phyloP scores from a whole-genome alignment of 2,329 filamentous ascomycete species.

The Aspergillus sojae region DNA sequence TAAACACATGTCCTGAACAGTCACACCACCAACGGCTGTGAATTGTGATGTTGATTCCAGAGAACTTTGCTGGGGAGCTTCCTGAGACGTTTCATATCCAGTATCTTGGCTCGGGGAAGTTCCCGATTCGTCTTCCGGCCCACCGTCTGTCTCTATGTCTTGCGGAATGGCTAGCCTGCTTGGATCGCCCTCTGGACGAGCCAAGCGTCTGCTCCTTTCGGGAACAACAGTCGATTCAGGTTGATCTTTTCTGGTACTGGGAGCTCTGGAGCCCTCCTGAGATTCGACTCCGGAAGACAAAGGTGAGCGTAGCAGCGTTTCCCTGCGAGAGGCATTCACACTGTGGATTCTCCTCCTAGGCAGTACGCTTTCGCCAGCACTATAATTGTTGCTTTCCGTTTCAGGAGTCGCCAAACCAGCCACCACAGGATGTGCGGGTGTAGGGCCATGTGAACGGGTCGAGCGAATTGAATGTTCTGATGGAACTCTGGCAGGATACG shows the following conservation, averaged over 20 bases:
- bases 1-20: constrained; percentile 84
- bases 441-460: constrained; percentile 32
- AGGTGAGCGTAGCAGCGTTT: constrained; percentile 34
- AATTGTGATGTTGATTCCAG: constrained; percentile 37
- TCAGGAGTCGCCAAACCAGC: constrained; percentile 46
- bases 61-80: constrained; percentile 22
- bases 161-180: constrained; percentile 17
- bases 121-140: constrained; percentile 9
- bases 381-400: constrained; percentile 38
- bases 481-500: constrained; percentile 39
- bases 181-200: constrained; percentile 16
- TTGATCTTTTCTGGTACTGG: constrained; percentile 22
- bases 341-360: constrained; percentile 37
- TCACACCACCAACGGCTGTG: constrained; percentile 66
- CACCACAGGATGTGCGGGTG: constrained; percentile 30
- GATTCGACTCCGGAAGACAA: constrained; percentile 35
- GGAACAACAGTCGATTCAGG: constrained; percentile 15
- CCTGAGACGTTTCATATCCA: constrained; percentile 26
- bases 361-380: constrained; percentile 27
- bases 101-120: constrained; percentile 26
- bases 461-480: constrained; percentile 56
- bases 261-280: constrained; percentile 19
- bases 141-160: constrained; percentile 12
- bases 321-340: constrained; percentile 34
- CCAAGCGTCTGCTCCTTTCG: constrained; percentile 21